Percentiles rank a stretch among this genome's conserved stretches.
These are phyloP conservation scores for Canariomyces notabilis DNA, from an alignment of 2,329 filamentous ascomycete genomes.

Conservation along the genomic window DNA sequence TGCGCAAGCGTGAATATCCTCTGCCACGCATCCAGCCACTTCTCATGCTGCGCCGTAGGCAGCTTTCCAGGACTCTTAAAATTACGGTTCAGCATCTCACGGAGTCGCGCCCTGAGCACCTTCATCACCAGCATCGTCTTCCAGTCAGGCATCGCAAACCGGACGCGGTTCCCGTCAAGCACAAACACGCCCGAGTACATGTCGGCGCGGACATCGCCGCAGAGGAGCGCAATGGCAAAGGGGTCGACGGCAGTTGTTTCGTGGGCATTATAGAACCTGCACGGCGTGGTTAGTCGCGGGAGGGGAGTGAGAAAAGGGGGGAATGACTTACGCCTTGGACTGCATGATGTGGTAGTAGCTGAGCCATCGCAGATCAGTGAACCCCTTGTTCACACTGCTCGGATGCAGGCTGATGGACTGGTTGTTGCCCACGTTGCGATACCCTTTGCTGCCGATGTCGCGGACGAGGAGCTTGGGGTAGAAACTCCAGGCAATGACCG, in stretches of 20 bases:
- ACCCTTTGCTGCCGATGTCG: conserved; percentile 67
- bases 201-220: conserved; percentile 85
- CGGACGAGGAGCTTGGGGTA: conserved; percentile 87
- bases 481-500: conserved; percentile 89
- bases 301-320: neutral
- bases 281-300: neutral
- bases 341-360: conserved; percentile 99
- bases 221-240: conserved; percentile 76
- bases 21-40: conserved; percentile 72
- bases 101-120: conserved; percentile 64
- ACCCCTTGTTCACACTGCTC: conserved; percentile 78
- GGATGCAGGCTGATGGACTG: conserved; percentile 84
- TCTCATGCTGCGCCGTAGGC: conserved; percentile 61
- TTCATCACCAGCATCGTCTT: conserved; percentile 88
- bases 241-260: conserved; percentile 78
- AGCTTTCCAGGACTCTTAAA: conserved; percentile 65
- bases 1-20: conserved; percentile 48
- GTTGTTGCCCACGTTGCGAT: conserved; percentile 89
- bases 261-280: conserved; percentile 80
- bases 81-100: conserved; percentile 66
- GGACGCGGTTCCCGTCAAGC: conserved; percentile 79
- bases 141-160: conserved; percentile 83
- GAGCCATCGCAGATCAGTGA: conserved; percentile 67
- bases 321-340: conserved; percentile 62
- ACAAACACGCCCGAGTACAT: conserved; percentile 83